Evolutionary conservation across 768 basidiomycete species (phyloP), one percentile per base, ranked within the genome.

Genomic region (Lentinus tigrinus): DNA sequence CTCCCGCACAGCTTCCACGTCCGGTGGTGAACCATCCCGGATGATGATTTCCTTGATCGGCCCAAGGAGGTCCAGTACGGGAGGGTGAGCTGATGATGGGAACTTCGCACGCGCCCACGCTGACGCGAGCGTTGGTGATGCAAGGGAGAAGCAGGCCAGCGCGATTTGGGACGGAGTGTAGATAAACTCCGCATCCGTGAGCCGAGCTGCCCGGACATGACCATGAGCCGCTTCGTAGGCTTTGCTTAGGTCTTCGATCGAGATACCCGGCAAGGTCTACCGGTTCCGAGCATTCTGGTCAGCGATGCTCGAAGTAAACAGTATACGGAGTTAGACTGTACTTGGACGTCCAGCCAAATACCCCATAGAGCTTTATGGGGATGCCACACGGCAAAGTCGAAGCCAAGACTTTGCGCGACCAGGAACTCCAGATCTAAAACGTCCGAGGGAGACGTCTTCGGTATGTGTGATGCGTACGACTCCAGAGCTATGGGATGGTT

Each of bases 111-210:
- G 71, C 4, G 78, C 73, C 91, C 93, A 96, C 58, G 78, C 74
- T 26, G 76, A 69, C 2, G 85, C 82, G 17, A 93, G 73, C 0
- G 78, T 71, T 0, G 88, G 83, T 17, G 85, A 76, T 5, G 82
- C 84, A 16, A 91, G 77, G 6, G 85, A 84, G 57, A 95, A 77
- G 27, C 87, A 83, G 0, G 93, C 89, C 16, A 96, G 78, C 2
- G 93, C 93, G 65, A 98, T 94, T 73, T 98, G 97, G 4, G 95
- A 90, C 1, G 97, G 96, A 6, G 93, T 80, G 70, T 91, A 97
- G 53, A 95, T 80, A 67, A 98, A 83, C 69, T 98, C 96, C 21
- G 85, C 88, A 68, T 98, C 94, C 11, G 94, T 95, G 28, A 95
- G 78, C 11, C 96, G 88, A 21, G 95, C 88, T n/a, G 80, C 79